Base-by-base conservation (phyloP, 2,329 filamentous ascomycete genomes). In the Colletotrichum sp. region DNA sequence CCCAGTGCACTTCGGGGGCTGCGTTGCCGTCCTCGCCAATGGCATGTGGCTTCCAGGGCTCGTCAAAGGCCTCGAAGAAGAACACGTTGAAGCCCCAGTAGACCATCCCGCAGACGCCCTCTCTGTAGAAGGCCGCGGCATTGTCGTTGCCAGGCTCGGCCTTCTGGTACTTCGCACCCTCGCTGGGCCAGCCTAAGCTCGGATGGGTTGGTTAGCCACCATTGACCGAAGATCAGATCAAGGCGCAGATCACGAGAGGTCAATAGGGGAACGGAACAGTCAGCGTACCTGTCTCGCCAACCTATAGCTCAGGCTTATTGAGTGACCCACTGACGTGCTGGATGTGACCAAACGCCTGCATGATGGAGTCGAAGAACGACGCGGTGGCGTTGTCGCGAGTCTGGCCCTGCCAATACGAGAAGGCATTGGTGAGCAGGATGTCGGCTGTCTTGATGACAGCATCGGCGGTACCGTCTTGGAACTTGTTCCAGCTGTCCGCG, bases 401-500 rank as follows among this genome's bases (percentile, higher is more conserved):
- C 81, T 89, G 88, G 57, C 90, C 92, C 83, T 95, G 93, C 93
- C 93, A 94, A 88, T 94, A 95, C 36, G 91, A 90, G 82, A 95
- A 95, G 30, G 92, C 93, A 81, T 95, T 94, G 82, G 90, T 88
- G 76, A 95, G 55, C 72, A 88, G 85, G 74, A 94, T 90, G 67
- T 93, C 91, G 67, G 89, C 90, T 63, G 88, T 89, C 68, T 84
- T 83, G 80, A 94, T 90, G 78, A 94, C 85, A 16, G 90, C 86
- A 82, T 94, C 91, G 52, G 90, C 93, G 30, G 93, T 94, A 52
- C 92, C 93, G 81, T 94, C 93, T 63, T 90, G 88, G 80, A 88
- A 93, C 84, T 93, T 94, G 86, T 94, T 94, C 93, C 93, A 95
- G 82, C 89, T 92, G 84, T 95, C 93, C 9, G 93, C 93, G 13